phyloP scores from a whole-genome alignment of 768 basidiomycete genomes.

The Suillus subaureus region DNA sequence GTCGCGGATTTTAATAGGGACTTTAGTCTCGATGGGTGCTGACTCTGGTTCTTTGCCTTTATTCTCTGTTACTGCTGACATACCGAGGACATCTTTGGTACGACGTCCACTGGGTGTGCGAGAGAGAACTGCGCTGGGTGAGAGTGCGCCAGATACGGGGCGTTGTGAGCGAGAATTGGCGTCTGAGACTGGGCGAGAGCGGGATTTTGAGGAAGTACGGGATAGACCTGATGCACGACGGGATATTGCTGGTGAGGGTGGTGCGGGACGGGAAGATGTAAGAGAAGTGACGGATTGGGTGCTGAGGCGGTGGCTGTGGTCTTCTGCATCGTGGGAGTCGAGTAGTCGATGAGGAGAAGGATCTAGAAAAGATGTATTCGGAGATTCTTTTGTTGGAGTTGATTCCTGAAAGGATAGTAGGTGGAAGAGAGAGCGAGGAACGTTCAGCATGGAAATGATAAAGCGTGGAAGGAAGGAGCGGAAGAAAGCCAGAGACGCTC shows the following conservation, averaged over 20 bases:
- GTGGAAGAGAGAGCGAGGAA: conserved; percentile 30
- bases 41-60: conserved; percentile 10
- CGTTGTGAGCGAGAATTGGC: conserved; percentile 27
- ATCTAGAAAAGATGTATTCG: conserved; percentile 22
- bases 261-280: conserved; percentile 58
- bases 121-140: conserved; percentile 8
- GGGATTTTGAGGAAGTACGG: conserved; percentile 23
- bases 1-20: conserved; percentile 50
- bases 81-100: conserved; percentile 15
- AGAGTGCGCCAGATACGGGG: conserved; percentile 15
- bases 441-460: conserved; percentile 31
- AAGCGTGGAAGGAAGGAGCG: conserved; percentile 29
- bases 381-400: conserved; percentile 8
- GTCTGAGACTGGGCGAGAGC: conserved; percentile 24
- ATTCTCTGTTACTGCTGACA: conserved; percentile 18
- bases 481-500: conserved; percentile 24
- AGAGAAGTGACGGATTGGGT: conserved; percentile 34
- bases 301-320: conserved; percentile 22
- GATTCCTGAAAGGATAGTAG: conserved; percentile 29
- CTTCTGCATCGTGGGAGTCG: conserved; percentile 6
- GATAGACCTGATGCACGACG: conserved; percentile 40
- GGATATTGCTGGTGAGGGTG: conserved; percentile 58
- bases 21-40: background rate
- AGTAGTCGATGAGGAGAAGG: conserved; percentile 9
- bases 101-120: conserved; percentile 23